phyloP scores from a whole-genome alignment of 2,329 filamentous ascomycete genomes.

The Phialemonium atrogriseum region DNA sequence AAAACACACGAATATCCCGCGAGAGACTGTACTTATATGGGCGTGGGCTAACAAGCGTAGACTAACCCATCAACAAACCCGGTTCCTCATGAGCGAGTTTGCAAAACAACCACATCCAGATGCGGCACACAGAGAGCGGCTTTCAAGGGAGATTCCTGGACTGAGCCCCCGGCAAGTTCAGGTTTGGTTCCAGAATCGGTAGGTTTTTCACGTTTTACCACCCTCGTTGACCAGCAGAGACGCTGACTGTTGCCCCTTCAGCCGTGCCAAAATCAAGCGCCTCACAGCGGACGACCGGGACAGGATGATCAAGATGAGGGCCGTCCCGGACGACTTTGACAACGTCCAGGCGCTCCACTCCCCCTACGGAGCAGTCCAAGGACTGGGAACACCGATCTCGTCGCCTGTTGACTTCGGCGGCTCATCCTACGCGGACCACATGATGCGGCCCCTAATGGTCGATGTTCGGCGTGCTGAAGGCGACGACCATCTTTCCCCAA shows the following conservation, averaged over 20 bases:
- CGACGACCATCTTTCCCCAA: constrained; percentile 59
- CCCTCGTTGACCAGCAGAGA: background rate
- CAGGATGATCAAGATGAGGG: constrained; percentile 63
- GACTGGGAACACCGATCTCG: constrained; percentile 37
- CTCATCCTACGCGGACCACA: constrained; percentile 47
- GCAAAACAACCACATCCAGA: constrained; percentile 91
- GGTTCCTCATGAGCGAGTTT: constrained; percentile 95
- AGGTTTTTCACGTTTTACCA: no score
- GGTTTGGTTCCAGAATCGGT: constrained; percentile 99
- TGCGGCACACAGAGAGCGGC: constrained; percentile 76
- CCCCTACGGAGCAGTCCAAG: constrained; percentile 54
- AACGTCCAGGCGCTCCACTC: constrained; percentile 62
- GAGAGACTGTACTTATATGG: constrained; percentile 2
- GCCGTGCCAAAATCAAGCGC: constrained; percentile 64
- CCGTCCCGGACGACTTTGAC: constrained; percentile 63
- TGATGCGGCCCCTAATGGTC: constrained; percentile 60
- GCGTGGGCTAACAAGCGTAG: constrained; percentile 40
- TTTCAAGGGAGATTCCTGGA: constrained; percentile 85
- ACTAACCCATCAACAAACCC: constrained; percentile 92
- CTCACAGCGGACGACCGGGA: constrained; percentile 63
- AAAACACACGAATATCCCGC: constrained; percentile 8
- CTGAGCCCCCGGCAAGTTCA: constrained; percentile 89
- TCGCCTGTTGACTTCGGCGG: constrained; percentile 39
- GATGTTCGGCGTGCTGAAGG: constrained; percentile 57
- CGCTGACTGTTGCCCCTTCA: constrained; percentile 23